Evolutionary conservation across 2,329 filamentous ascomycete species (phyloP).

Genomic region (Alternaria tenuissima): DNA sequence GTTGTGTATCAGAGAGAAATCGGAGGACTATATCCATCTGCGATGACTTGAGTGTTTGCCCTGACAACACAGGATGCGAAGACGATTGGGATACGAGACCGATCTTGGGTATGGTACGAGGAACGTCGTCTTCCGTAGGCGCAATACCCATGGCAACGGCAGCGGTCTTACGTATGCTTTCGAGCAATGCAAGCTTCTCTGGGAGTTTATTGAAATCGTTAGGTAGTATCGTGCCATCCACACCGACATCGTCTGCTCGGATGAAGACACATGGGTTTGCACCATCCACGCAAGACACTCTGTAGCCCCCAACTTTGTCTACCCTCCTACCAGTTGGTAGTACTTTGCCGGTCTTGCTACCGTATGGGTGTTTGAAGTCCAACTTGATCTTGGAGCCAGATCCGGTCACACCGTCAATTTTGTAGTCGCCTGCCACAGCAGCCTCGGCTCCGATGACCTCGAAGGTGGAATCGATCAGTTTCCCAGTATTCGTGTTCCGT

Average conservation of each 20-base stretch:
- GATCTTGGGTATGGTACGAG: slow-evolving; percentile 70
- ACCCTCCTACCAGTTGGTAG: slow-evolving; percentile 66
- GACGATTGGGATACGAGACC: slow-evolving; percentile 60
- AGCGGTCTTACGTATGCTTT: slow-evolving; percentile 65
- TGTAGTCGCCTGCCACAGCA: slow-evolving; percentile 62
- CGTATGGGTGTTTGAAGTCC: slow-evolving; percentile 69
- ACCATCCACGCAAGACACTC: slow-evolving; percentile 68
- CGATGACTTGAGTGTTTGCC: slow-evolving; percentile 43
- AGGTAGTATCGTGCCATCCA: slow-evolving; percentile 62
- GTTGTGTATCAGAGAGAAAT: slow-evolving; percentile 55
- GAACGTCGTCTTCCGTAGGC: slow-evolving; percentile 53
- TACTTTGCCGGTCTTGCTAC: slow-evolving; percentile 68
- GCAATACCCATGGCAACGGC: slow-evolving; percentile 69
- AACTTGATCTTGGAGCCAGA: slow-evolving; percentile 65
- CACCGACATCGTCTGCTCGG: slow-evolving; percentile 60
- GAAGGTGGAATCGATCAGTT: slow-evolving; percentile 68
- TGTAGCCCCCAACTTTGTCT: slow-evolving; percentile 61
- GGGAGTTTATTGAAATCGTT: slow-evolving; percentile 62
- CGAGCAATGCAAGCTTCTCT: slow-evolving; percentile 60
- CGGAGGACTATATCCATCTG: slow-evolving; percentile 53
- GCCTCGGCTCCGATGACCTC: slow-evolving; percentile 59
- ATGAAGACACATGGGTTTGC: slow-evolving; percentile 72
- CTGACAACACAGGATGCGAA: slow-evolving; percentile 51
- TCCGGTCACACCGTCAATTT: slow-evolving; percentile 71
- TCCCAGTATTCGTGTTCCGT: slow-evolving; percentile 75